Percentiles rank a stretch among this genome's conserved stretches.
Conservation (phyloP, 768 basidiomycete genomes). For the Asterophora lycoperdoides region DNA sequence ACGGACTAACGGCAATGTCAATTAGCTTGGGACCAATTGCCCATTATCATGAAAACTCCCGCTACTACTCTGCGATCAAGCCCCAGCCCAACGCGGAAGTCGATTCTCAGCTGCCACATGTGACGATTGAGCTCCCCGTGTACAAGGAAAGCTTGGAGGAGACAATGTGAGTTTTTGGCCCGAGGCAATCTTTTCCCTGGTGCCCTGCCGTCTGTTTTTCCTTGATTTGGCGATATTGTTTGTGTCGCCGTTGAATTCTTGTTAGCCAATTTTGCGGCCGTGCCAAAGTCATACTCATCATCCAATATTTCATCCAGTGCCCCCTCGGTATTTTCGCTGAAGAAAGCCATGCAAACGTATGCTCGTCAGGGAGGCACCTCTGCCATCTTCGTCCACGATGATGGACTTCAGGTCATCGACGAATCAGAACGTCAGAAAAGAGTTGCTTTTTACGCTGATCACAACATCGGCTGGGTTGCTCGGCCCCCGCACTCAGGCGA, state of each 20-base stretch:
- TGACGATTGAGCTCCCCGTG: conserved; percentile 81
- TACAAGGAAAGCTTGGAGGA: conserved; percentile 84
- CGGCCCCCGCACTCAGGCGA: conserved; percentile 64
- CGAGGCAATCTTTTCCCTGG: background rate
- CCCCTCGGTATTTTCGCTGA: conserved; percentile 72
- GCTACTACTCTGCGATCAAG: conserved; percentile 70
- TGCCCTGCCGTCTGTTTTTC: background rate
- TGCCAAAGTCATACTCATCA: conserved; percentile 13
- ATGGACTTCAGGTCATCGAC: conserved; percentile 68
- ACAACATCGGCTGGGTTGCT: conserved; percentile 81
- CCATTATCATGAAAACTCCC: conserved; percentile 81
- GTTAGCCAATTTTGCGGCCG: background rate
- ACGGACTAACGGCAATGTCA: conserved; percentile 1
- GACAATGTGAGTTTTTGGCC: conserved; percentile 58
- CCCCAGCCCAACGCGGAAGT: conserved; percentile 60
- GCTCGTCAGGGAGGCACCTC: conserved; percentile 86
- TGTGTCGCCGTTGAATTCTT: background rate
- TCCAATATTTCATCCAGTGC: conserved; percentile 37
- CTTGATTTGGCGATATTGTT: background rate
- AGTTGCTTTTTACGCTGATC: conserved; percentile 68
- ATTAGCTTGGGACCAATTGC: conserved; percentile 74
- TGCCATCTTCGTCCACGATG: conserved; percentile 77
- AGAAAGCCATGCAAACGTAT: conserved; percentile 89
- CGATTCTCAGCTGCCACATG: conserved; percentile 63
- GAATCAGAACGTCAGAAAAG: conserved; percentile 62